Conservation (phyloP, 2,329 filamentous ascomycete genomes). For the Sclerotinia subarctica region DNA sequence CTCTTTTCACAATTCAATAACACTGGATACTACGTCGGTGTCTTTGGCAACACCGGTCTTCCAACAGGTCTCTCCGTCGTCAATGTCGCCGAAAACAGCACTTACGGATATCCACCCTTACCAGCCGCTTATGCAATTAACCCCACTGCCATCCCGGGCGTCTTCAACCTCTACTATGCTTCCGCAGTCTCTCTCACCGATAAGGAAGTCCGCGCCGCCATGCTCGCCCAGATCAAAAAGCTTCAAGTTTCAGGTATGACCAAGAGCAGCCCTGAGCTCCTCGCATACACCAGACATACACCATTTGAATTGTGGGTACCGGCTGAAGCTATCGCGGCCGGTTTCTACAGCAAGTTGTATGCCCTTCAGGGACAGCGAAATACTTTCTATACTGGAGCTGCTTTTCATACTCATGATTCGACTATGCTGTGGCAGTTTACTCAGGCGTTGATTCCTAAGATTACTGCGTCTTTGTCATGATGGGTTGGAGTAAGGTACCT, state of each 20-base stretch:
- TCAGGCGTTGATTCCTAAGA: slow-evolving; percentile 26
- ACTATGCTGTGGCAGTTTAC: slow-evolving; percentile 38
- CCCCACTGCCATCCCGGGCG: slow-evolving; percentile 25
- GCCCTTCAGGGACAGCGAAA: slow-evolving; percentile 44
- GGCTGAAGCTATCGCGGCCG: slow-evolving; percentile 39
- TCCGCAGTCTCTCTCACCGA: slow-evolving; percentile 22
- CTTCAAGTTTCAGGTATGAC: slow-evolving; percentile 22
- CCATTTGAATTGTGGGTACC: slow-evolving; percentile 34
- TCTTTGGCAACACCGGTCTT: slow-evolving; percentile 43
- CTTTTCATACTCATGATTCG: slow-evolving; percentile 40
- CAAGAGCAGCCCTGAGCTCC: slow-evolving; percentile 21
- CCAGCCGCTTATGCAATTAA: slow-evolving; percentile 37
- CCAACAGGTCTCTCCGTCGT: slow-evolving; percentile 29
- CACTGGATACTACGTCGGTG: slow-evolving; percentile 41
- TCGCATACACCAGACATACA: slow-evolving; percentile 25
- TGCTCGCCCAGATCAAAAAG: slow-evolving; percentile 21
- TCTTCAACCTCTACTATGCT: slow-evolving; percentile 25
- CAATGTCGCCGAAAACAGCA: slow-evolving; percentile 34
- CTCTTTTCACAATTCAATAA: slow-evolving; percentile 43
- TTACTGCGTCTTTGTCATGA: slow-evolving; percentile 20
- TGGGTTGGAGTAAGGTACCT: too few species aligned
- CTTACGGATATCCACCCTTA: slow-evolving; percentile 37
- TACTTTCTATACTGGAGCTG: slow-evolving; percentile 47
- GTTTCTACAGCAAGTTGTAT: slow-evolving; percentile 44
- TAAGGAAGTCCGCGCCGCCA: slow-evolving; percentile 24